Conservation (phyloP, 106 monocot species). For the Dendrobium officinale region DNA sequence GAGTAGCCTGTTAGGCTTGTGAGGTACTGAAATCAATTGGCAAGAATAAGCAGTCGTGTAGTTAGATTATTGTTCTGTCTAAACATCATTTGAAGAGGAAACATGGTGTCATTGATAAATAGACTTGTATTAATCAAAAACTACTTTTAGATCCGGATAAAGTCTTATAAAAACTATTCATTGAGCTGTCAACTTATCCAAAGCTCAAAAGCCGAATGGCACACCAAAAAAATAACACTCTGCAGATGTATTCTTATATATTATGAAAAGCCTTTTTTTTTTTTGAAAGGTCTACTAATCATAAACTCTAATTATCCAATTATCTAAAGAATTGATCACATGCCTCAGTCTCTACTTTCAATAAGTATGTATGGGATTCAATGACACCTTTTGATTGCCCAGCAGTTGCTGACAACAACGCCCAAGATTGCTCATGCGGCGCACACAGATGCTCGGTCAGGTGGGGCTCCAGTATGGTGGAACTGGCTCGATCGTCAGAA, state of each 20-base stretch:
- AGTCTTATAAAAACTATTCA: neutral
- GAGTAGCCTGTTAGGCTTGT: neutral
- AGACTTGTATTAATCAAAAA: neutral
- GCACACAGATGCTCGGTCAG: constrained; percentile 24
- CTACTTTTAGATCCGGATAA: neutral
- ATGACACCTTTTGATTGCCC: neutral
- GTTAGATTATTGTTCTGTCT: neutral
- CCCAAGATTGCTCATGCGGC: constrained; percentile 32
- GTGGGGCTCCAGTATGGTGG: constrained; percentile 46
- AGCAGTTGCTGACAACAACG: constrained; percentile 43
- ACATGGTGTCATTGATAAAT: neutral
- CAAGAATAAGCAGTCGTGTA: neutral
- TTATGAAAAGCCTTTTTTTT: neutral
- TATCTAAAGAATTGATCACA: neutral
- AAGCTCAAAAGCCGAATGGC: too few relatives aligned
- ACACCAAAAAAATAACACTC: neutral
- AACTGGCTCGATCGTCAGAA: constrained; percentile 45
- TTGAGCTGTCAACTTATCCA: neutral
- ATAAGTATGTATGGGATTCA: neutral
- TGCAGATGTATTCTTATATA: neutral
- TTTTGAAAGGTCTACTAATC: neutral
- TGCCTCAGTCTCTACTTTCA: neutral
- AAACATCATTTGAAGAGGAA: neutral
- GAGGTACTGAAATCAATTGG: neutral
- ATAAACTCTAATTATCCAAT: too few relatives aligned